phyloP scores from a whole-genome alignment of 1,284 basidiomycete species.

The Cutaneotrichosporon daszewskae region DNA sequence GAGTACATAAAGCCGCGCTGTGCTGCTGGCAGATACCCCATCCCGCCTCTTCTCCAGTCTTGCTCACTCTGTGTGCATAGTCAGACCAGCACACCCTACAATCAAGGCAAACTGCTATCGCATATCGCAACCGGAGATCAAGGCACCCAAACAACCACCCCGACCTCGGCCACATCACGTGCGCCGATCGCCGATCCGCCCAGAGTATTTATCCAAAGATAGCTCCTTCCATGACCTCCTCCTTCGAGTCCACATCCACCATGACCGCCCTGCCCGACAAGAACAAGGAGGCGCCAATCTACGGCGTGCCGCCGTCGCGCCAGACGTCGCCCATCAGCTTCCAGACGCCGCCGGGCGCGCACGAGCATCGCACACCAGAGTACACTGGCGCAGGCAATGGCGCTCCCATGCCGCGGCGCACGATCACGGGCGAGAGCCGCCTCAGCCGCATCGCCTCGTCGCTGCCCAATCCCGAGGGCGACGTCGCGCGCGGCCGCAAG shows the following conservation, averaged over 20 bases:
- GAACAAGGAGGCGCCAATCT: not conserved
- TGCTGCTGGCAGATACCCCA: no score
- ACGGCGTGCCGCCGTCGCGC: not conserved
- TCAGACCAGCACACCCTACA: no score
- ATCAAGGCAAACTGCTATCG: no score
- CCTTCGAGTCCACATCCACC: not conserved
- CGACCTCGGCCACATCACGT: not conserved
- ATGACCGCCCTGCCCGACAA: not conserved
- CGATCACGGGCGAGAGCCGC: not conserved
- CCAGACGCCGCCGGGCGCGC: no score
- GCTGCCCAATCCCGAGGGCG: conserved; percentile 8
- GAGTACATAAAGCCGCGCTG: no score
- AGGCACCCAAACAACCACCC: not conserved
- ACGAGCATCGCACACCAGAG: not conserved
- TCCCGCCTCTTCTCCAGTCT: no score
- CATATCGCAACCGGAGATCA: not conserved
- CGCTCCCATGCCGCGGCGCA: not conserved
- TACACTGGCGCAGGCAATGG: not conserved
- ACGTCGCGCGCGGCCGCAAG: not conserved
- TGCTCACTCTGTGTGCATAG: no score
- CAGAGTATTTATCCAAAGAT: no score
- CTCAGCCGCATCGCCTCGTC: not conserved
- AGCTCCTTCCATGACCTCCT: not conserved
- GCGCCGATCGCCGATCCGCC: no score
- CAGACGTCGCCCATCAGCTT: not conserved